Evolutionary conservation across 805 yeast species (phyloP), one percentile per base, ranked within the genome.

Genomic region (Starmerella stellata): DNA sequence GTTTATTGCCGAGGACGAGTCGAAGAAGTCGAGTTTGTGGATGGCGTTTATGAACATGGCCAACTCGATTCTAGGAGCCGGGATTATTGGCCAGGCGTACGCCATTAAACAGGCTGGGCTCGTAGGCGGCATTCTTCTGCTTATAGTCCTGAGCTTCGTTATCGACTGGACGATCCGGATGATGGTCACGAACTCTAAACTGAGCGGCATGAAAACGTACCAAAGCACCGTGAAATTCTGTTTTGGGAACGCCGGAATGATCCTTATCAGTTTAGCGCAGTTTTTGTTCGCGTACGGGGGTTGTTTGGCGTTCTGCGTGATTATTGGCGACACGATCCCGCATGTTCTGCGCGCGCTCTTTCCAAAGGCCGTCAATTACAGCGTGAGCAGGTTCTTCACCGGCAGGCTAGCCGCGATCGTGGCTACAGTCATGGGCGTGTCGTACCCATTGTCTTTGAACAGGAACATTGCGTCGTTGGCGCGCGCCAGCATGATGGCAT

Each of bases 41-140:
- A 78, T 78, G 81, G 95, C 95, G 4, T 83, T 85, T 52, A 79
- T 85, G 92, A 87, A 87, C 58, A 83, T 85, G 93, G 93, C 95
- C 8, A 85, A 85, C 57, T 77, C 92, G 16, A 87, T 87, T 44
- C 64, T 87, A 5, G 96, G 96, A 0, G 95, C 96, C 0, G 96
- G 96, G 2, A 80, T 87, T 38, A 81, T 87, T 24, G 94, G 95
- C 1, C 92, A 83, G 46, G 93, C 96, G 2, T 78, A 75, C 46
- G 95, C 95, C 0, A 72, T 85, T 51, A 64, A 68, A 34, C 80
- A 83, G 50, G 68, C 80, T 16, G 96, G 96, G 0, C 56, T 87
- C 3, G 41, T 75, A 0, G 82, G 87, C 0, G 93, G 93, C 3
- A 52, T 75, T 1, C 18, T 81, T 2, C 65, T 74, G 5, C 64